Evolutionary conservation across 2,329 filamentous ascomycete species (phyloP), one percentile per base, ranked within the genome.

Genomic region (Pseudopyricularia javanii): DNA sequence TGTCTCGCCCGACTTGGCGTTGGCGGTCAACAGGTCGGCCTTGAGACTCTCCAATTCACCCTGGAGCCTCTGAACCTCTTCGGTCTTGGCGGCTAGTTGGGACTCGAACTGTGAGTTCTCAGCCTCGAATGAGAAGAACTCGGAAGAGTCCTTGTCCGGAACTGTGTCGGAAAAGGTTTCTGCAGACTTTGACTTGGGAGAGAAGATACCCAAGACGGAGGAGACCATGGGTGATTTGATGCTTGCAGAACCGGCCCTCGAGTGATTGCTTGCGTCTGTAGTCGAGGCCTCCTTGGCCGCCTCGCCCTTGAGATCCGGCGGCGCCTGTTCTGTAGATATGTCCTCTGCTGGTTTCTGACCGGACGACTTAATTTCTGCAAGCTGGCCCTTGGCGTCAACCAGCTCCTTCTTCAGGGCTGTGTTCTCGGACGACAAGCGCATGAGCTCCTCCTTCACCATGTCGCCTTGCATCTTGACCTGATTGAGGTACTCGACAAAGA

Each of bases 371-470:
- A 28, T 24, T 30, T 28, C 24, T 22, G 24, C 20, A 14, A 49
- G 28, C 28, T 49, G 17, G n/a, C 15, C 28, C 47, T 78, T 74
- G 0, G 84, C 73, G 14, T 84, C 80, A n/a, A 86, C 80, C 2
- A 83, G 71, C 65, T 87, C 89, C 68, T 85, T 86, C 66, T 89
- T 91, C 56, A 86, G 74, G 15, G 82, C 80, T 56, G 95, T 88
- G 55, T 86, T 85, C 63, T 97, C 91, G 3, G 79, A 78, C 0
- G 89, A 86, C 0, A 97, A 82, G 12, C 89, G 78, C 70, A 94
- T 96, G 54, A 96, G 74, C 68, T 98, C 93, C 47, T 95, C 86
- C 79, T 94, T 84, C 3, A 95, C 83, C 87, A 98, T 94, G 61
- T 95, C 88, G 43, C 85, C 84, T 63, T 94, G 91, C 52, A 91